Percentiles rank a stretch among this genome's conserved stretches.
Conservation (phyloP, 1,139 yeast genomes). For the Eremothecium sinecaudum region DNA sequence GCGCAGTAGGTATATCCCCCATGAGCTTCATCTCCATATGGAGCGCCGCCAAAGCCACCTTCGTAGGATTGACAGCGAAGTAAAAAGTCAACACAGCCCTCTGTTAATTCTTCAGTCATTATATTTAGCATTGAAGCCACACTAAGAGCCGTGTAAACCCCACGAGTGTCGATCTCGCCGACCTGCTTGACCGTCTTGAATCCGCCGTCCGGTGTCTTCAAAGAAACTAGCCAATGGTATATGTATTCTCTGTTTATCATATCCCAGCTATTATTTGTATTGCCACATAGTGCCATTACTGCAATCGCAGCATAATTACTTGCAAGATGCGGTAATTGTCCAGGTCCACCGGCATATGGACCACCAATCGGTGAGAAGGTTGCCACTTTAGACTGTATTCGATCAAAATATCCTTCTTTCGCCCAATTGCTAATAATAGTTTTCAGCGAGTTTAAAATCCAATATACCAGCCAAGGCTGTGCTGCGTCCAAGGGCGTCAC, state of each 20-base stretch:
- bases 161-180: constrained; percentile 84
- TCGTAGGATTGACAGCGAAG: constrained; percentile 75
- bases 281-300: constrained; percentile 48
- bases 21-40: constrained; percentile 75
- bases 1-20: constrained; percentile 96
- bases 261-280: constrained; percentile 36
- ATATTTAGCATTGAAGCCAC: constrained; percentile 60
- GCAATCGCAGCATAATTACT: constrained; percentile 72
- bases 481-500: constrained; percentile 62
- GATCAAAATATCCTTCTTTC: constrained; percentile 17
- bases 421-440: constrained; percentile 33
- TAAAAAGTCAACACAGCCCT: constrained; percentile 54
- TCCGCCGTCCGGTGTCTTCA: constrained; percentile 65
- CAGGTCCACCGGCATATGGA: constrained; percentile 68
- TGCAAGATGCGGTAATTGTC: constrained; percentile 79
- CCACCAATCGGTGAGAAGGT: constrained; percentile 41
- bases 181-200: constrained; percentile 25
- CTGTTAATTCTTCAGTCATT: constrained; percentile 50
- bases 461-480: constrained; percentile 82
- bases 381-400: constrained; percentile 19
- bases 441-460: constrained; percentile 58
- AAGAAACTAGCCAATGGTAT: constrained; percentile 52
- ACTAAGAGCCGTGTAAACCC: constrained; percentile 79
- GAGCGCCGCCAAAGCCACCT: constrained; percentile 87
- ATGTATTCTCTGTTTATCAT: constrained; percentile 40